Evolutionary conservation across 208 protist genomes (phyloP), one percentile per base, ranked within the genome.

Genomic region (Spongospora subterranea): DNA sequence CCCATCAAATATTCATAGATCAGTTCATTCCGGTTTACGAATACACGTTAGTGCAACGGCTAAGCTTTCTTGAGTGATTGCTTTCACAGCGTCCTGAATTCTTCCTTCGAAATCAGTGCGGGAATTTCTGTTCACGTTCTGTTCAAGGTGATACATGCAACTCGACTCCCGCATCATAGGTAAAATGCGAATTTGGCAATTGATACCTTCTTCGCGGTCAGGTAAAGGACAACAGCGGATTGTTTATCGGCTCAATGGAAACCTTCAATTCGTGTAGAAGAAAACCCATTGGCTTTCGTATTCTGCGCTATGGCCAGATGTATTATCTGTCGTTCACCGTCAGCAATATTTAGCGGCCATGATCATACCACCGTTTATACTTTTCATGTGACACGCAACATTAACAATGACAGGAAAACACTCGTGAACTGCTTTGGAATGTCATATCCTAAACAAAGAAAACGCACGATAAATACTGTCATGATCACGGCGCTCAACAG

Each of bases 1-100:
- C 24, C 24, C 50, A 60, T 60, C 50, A 60, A 60, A 60, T 60
- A 60, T 24, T 60, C 50, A 60, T 60, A 60, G 24, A 60, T 60
- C 50, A 60, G 50, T 60, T 60, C 50, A 60, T 60, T 60, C 50
- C 50, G 50, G 24, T 60, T n/a, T 60, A 60, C 50, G 50, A 60
- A 6, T 60, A 60, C 24, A 60, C 6, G 50, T 29, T 29, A 60
- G 50, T 29, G 50, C 50, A 24, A 60, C 50, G 24, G 50, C 50
- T 24, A 60, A 60, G 50, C 50, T 24, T 60, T 60, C 50, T 24
- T 60, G 50, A 6, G 50, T 60, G 13, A 24, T 60, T 6, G 50
- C 50, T 60, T 60, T 60, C 6, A 60, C 50, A 60, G 50, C 50
- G 24, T 60, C 13, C 24, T 60, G 50, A 60, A 60, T 60, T 60